phyloP scores from a whole-genome alignment of 805 yeast genomes.

The Babjeviella inositovora region DNA sequence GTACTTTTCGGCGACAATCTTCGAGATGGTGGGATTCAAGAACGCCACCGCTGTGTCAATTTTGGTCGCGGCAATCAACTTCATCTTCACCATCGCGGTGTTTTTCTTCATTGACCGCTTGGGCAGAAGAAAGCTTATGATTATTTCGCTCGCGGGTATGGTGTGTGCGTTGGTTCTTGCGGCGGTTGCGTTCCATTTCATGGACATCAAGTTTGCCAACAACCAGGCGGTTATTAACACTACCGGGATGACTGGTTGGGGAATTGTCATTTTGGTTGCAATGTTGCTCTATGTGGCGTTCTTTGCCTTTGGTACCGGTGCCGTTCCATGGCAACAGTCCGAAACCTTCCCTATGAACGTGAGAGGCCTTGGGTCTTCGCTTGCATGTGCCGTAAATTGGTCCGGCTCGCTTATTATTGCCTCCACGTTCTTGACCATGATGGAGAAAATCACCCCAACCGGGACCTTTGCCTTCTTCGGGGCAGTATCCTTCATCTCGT shows the following conservation, averaged over 20 bases:
- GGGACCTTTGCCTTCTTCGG: slow-evolving; percentile 92
- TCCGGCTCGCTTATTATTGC: slow-evolving; percentile 85
- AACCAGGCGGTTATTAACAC: slow-evolving; percentile 21
- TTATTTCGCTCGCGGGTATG: slow-evolving; percentile 81
- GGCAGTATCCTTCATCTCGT: slow-evolving; percentile 57
- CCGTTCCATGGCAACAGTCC: slow-evolving; percentile 96
- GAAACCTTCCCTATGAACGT: slow-evolving; percentile 91
- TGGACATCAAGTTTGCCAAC: slow-evolving; percentile 43
- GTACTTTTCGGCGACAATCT: slow-evolving; percentile 90
- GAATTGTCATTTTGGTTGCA: slow-evolving; percentile 67
- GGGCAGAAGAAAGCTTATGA: slow-evolving; percentile 74
- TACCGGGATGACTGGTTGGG: slow-evolving; percentile 62
- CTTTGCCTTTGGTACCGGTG: slow-evolving; percentile 91
- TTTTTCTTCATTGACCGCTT: slow-evolving; percentile 74
- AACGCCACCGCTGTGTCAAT: slow-evolving; percentile 91
- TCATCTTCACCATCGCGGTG: slow-evolving; percentile 74
- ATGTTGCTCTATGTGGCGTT: slow-evolving; percentile 82
- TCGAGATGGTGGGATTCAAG: slow-evolving; percentile 77
- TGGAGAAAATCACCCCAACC: slow-evolving; percentile 82
- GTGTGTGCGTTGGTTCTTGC: slow-evolving; percentile 57
- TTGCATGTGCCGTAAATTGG: slow-evolving; percentile 92
- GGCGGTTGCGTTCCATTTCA: slow-evolving; percentile 83
- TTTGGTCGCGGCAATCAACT: slow-evolving; percentile 88
- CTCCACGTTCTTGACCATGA: slow-evolving; percentile 86
- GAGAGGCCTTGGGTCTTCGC: slow-evolving; percentile 83